phyloP scores from a whole-genome alignment of 2,329 filamentous ascomycete species.

The Sarocladium strictum region DNA sequence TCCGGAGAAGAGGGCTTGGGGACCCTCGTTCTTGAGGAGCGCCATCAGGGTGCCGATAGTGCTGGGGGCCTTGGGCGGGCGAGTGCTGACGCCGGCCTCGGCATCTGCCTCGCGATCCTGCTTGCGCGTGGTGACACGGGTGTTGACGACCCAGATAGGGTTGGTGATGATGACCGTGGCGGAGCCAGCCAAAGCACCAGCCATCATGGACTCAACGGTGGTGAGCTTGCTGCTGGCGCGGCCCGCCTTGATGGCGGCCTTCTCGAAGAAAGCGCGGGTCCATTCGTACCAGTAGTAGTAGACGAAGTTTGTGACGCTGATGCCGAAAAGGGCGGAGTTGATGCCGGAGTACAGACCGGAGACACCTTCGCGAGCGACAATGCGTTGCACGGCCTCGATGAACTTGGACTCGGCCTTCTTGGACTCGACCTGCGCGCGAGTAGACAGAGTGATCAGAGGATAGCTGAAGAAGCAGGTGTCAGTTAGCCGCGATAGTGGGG shows the following conservation, averaged over 20 bases:
- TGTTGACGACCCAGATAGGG: slow-evolving; percentile 99
- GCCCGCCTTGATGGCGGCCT: slow-evolving; percentile 65
- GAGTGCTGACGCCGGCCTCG: slow-evolving; percentile 28
- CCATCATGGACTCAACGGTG: slow-evolving; percentile 89
- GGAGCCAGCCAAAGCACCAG: slow-evolving; percentile 86
- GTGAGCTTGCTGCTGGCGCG: slow-evolving; percentile 77
- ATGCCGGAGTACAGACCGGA: slow-evolving; percentile 87
- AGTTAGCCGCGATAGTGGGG: slow-evolving; percentile 3
- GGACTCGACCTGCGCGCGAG: slow-evolving; percentile 94
- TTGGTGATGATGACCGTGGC: slow-evolving; percentile 96
- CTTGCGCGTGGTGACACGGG: slow-evolving; percentile 89
- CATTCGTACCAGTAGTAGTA: slow-evolving; percentile 99
- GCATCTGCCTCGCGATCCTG: slow-evolving; percentile 41
- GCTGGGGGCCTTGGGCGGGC: slow-evolving; percentile 43
- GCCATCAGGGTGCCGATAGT: slow-evolving; percentile 77
- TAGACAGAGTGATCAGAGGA: slow-evolving; percentile 94
- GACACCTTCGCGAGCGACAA: slow-evolving; percentile 87
- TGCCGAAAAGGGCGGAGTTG: slow-evolving; percentile 91
- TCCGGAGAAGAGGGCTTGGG: slow-evolving; percentile 79
- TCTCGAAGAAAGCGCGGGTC: slow-evolving; percentile 81
- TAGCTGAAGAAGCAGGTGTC: slow-evolving; percentile 54
- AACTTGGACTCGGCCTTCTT: slow-evolving; percentile 84
- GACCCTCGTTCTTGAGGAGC: slow-evolving; percentile 78
- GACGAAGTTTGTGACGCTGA: slow-evolving; percentile 98
- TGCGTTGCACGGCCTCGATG: slow-evolving; percentile 73